These are phyloP conservation scores for Asterochloris sp. DNA, from an alignment of 139 green algal genomes.

Conservation along the genomic window DNA sequence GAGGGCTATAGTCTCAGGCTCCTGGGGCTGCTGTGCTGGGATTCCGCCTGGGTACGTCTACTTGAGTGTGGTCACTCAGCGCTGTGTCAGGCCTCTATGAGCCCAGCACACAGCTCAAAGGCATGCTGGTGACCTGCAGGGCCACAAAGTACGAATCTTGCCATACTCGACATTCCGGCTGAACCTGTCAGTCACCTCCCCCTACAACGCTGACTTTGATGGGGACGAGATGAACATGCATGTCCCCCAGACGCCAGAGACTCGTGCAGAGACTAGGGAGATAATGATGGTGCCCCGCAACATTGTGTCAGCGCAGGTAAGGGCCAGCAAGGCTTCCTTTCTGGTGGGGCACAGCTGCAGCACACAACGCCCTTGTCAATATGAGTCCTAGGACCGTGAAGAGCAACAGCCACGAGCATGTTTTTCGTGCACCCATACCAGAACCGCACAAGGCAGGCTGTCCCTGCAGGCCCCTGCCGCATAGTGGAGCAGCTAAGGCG, in stretches of 20 bases:
- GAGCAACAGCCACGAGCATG: background rate
- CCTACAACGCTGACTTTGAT: conserved; percentile 99
- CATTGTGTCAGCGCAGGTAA: conserved; percentile 93
- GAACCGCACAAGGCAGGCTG: no score
- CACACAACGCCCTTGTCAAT: background rate
- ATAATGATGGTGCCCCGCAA: conserved; percentile 98
- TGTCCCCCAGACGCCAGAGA: conserved; percentile 91
- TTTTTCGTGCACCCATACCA: no score
- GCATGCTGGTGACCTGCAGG: conserved; percentile 29
- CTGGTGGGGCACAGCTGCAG: background rate
- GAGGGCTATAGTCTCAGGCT: no score
- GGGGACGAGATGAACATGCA: conserved; percentile 99
- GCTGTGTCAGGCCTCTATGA: background rate
- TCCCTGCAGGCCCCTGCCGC: no score
- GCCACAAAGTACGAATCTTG: conserved; percentile 88
- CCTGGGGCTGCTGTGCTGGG: background rate
- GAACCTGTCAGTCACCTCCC: conserved; percentile 95
- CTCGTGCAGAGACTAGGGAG: conserved; percentile 88
- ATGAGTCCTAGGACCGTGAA: background rate
- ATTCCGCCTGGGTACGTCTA: background rate
- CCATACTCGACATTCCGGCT: conserved; percentile 90
- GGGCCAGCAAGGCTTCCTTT: background rate
- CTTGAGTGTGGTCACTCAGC: background rate
- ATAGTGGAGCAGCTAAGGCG: background rate
- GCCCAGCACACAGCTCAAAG: no score